Base-by-base conservation (phyloP, 495 filamentous ascomycete species). In the Tuber magnatum region DNA sequence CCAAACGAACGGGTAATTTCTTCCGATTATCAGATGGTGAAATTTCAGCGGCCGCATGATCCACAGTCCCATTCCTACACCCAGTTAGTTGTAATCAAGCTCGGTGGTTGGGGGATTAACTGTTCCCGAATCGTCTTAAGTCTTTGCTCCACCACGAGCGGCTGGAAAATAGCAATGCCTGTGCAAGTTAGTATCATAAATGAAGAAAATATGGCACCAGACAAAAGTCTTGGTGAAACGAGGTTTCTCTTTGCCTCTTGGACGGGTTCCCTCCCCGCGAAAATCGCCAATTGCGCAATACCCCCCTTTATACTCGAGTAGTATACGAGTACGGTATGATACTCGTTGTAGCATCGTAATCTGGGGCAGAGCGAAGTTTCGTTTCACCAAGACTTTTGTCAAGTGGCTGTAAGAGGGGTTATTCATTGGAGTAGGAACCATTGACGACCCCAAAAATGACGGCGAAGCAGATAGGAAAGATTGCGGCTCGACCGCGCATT, bases 91-190 rank as follows among this genome's bases (percentile, higher is more conserved):
- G 56, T 65, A 18, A 65, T 35, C 14, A 65, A 65, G 32, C 14
- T 5, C 32, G 28, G 10, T 3, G n/a, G 56, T 20, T 32, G 28
- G 56, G 56, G 56, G 32, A 32, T 35, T 20, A 18, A 79, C 77
- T 42, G 72, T 28, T 72, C 77, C 39, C 68, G 76, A 40, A 79
- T 46, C n/a, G 70, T 73, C 70, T 65, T 79, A 20, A 79, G 68
- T 18, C 77, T 76, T 39, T 79, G 76, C 32, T 79, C 77, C 3
- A 79, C 70, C 32, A 79, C 44, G 24, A 79, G 77, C 38, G 77
- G 77, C n/a, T 79, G 76, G 32, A 79, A 79, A 72, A 79, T 75
- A 20, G 77, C 39, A 65, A 78, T 78, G 65, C 77, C 77, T 79
- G 40, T 22, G 39, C 65, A 39, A 41, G 70, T 75, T 6, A 75